Conservation (phyloP, 2,329 filamentous ascomycete genomes). For the Tricladium varicosporioides region DNA sequence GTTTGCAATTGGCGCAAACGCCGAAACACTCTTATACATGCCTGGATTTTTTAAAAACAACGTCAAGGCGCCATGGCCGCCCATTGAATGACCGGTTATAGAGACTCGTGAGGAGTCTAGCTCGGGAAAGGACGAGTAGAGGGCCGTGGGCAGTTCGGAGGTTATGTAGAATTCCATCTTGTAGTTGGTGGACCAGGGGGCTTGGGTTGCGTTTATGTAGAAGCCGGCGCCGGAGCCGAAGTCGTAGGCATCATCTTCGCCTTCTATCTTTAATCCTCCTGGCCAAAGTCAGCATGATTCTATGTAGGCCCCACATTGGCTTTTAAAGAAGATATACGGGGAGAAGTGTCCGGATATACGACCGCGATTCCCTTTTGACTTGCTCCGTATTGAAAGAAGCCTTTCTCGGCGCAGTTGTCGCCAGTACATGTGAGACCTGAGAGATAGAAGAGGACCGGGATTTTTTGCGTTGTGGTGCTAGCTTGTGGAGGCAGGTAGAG, state of each 20-base stretch:
- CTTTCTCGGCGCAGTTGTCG: conserved; percentile 78
- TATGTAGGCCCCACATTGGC: too few species aligned
- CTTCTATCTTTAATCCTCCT: conserved; percentile 74
- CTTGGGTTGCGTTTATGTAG: conserved; percentile 82
- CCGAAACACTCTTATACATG: conserved; percentile 83
- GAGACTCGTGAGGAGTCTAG: conserved; percentile 71
- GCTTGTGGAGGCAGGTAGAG: conserved; percentile 82
- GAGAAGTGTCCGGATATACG: conserved; percentile 92
- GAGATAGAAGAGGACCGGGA: conserved; percentile 88
- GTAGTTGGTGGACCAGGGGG: conserved; percentile 76
- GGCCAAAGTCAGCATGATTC: not conserved
- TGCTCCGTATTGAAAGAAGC: conserved; percentile 87
- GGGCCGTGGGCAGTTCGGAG: conserved; percentile 75
- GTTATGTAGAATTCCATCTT: conserved; percentile 94
- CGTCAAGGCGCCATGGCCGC: conserved; percentile 91
- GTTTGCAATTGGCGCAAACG: conserved; percentile 88
- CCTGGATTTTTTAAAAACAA: conserved; percentile 90
- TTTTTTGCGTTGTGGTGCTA: conserved; percentile 45
- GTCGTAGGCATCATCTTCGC: conserved; percentile 86
- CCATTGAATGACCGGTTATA: conserved; percentile 96
- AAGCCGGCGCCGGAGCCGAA: conserved; percentile 92
- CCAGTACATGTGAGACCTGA: conserved; percentile 93
- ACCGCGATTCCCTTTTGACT: conserved; percentile 82
- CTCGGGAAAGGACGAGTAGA: conserved; percentile 70
- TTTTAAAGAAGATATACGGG: conserved; percentile 53